Base-by-base conservation (phyloP, 1,284 basidiomycete genomes). In the Ganoderma resinaceum region DNA sequence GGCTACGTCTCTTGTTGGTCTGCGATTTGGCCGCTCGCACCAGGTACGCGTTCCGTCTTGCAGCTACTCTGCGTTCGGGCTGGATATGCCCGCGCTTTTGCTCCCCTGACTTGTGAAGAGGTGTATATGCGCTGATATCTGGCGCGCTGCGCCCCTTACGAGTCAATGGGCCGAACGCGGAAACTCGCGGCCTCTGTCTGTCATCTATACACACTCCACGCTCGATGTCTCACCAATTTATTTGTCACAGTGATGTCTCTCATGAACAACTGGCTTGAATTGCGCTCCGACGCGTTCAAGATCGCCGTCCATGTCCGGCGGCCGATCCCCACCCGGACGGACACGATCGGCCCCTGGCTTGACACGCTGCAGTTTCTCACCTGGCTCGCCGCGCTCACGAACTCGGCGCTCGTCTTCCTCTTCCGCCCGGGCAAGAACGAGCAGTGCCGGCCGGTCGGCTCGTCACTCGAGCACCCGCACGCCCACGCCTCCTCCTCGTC, bases 321-420 rank as follows among this genome's bases (percentile, higher is more conserved):
- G 23, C 95, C 97, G 1, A 86, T 98, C 46, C 96, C 97, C 0
- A 82, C 85, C 18, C 90, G 97, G 11, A 92, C 93, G 14, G 96
- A 98, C 77, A 93, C 91, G 5, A 96, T 99, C 73, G 97, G 97
- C 0, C 93, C 96, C 0, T 99, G 97, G 97, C 87, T 99, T 52
- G 92, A 97, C 68, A 90, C 92, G 6, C 83, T 99, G 72, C 88
- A 89, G n/a, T 92, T 95, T 82, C 86, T 98, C 76, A 87, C 93
- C 14, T 98, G 95, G 95, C 83, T 97, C 62, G 90, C 91, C 2
- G 91, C 95, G 0, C 82, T 97, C 60, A 94, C 92, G 31, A 97
- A 96, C 78, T 87, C 94, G 0, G 91, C 95, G 4, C 87, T 98
- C 63, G 91, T 97, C 60, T 95, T 94, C 81, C 88, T 96, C 74